These are phyloP conservation scores for Arthroderma sp. DNA, from an alignment of 2,329 filamentous ascomycete genomes.

Conservation along the genomic window DNA sequence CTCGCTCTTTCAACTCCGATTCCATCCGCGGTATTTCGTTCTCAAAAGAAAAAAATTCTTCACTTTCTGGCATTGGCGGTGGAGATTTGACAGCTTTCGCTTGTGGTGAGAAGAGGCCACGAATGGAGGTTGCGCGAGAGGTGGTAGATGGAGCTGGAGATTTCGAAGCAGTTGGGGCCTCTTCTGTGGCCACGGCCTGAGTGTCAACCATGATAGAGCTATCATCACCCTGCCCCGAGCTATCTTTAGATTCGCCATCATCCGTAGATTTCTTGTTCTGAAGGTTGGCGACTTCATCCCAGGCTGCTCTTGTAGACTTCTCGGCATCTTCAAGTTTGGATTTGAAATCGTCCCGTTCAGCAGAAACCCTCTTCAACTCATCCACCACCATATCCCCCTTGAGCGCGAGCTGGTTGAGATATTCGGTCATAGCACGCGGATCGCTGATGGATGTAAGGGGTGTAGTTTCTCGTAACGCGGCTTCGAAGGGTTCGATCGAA, in stretches of 20 bases:
- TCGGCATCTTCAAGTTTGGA: constrained; percentile 60
- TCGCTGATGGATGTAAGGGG: constrained; percentile 81
- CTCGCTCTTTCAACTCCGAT: constrained; percentile 55
- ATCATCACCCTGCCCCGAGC: constrained; percentile 11
- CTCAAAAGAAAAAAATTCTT: constrained; percentile 88
- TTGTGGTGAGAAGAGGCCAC: constrained; percentile 28
- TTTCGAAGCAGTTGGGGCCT: constrained; percentile 12
- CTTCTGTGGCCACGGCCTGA: background rate
- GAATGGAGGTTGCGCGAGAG: constrained; percentile 20
- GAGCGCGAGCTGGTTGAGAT: constrained; percentile 71
- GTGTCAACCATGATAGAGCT: too few relatives aligned
- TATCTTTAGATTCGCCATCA: constrained; percentile 9
- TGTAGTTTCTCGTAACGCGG: constrained; percentile 79
- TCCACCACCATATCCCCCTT: constrained; percentile 90
- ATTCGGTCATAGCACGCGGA: constrained; percentile 72
- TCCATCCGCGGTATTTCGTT: constrained; percentile 75
- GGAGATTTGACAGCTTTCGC: constrained; percentile 20
- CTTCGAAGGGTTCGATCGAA: constrained; percentile 86
- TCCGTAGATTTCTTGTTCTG: constrained; percentile 29
- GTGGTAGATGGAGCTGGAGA: constrained; percentile 22
- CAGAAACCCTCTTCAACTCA: constrained; percentile 74
- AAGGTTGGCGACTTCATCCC: constrained; percentile 50
- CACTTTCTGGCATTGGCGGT: constrained; percentile 26
- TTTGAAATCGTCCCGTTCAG: constrained; percentile 67
- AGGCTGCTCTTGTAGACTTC: constrained; percentile 47